Base-by-base conservation (phyloP, 352 stramenopile genomes). In the Phytopythium montanum region DNA sequence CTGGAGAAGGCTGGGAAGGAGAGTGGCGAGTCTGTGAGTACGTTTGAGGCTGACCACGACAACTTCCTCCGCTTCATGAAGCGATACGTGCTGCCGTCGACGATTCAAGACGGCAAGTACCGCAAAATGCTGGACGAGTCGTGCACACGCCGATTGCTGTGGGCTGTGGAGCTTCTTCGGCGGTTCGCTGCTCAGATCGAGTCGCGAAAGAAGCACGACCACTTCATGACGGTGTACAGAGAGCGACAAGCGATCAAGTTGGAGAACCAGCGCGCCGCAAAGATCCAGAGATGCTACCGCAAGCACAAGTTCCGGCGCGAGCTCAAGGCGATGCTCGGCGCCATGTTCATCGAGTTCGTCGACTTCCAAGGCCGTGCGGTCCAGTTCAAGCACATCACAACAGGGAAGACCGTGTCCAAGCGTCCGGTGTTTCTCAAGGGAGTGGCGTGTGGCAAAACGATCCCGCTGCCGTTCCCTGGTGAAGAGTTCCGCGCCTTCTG, bases 401-500 rank as follows among this genome's bases (percentile, higher is more conserved):
- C 75, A 3, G 59, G 67, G 12, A 80, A 75, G 51, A 45, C 54
- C 0, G 60, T 84, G 0, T 62, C 59, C 1, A 76, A 74, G 31
- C 62, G 76, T 1, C 79, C 73, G 2, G 50, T 74, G n/a, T 87
- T 90, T 54, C 68, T 91, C 21, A 79, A 78, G 3, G 74, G 74
- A 13, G 70, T 91, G 4, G 39, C 9, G 2, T 89, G 79, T 21
- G 44, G 69, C 36, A 73, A 80, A 16, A 64, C 70, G n/a, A 67
- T 90, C 14, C 82, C 82, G 21, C 58, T 90, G 12, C 80, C 82
- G 9, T 90, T 85, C 59, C 80, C 80, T 9, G 78, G 77, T 2
- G 82, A 92, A 64, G 78, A 89, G 26, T 92, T 90, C 26, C 68
- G 67, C 12, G 75, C 82, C 0, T 75, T 86, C 53, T 92, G 82